Percentiles rank a stretch among this genome's conserved stretches.
These are phyloP conservation scores for Eutrema japonicum DNA, from an alignment of 345 rosid species.

Conservation along the genomic window DNA sequence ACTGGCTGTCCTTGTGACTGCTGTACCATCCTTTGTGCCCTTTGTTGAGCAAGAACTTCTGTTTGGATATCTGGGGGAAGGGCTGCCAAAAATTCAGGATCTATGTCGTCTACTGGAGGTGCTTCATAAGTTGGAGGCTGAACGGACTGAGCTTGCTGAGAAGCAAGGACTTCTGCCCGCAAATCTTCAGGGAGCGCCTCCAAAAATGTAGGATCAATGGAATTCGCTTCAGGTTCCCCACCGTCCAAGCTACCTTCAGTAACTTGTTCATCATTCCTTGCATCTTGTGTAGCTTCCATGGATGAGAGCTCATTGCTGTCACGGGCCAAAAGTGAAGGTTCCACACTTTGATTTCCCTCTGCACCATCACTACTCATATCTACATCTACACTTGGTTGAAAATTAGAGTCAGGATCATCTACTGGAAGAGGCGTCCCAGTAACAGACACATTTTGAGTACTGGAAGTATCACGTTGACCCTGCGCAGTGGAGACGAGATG, in stretches of 20 bases:
- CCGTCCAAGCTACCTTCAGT: slow-evolving; percentile 61
- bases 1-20: slow-evolving; percentile 97
- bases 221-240: slow-evolving; percentile 64
- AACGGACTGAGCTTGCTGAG: slow-evolving; percentile 93
- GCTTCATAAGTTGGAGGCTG: slow-evolving; percentile 86
- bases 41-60: slow-evolving; percentile 97
- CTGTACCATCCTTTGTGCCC: slow-evolving; percentile 87
- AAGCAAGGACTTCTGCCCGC: slow-evolving; percentile 94
- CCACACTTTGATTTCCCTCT: slow-evolving; percentile 60
- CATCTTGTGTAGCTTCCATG: slow-evolving; percentile 41
- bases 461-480: slow-evolving; percentile 48
- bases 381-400: slow-evolving; percentile 61
- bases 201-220: slow-evolving; percentile 95
- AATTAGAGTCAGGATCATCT: slow-evolving; percentile 42
- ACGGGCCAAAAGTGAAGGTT: slow-evolving; percentile 49
- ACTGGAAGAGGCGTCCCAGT: slow-evolving; percentile 46
- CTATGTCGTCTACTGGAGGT: slow-evolving; percentile 91
- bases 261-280: slow-evolving; percentile 34
- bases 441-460: slow-evolving; percentile 46
- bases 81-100: slow-evolving; percentile 98
- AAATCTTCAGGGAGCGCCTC: slow-evolving; percentile 96
- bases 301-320: slow-evolving; percentile 53
- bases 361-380: slow-evolving; percentile 73
- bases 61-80: slow-evolving; percentile 99
- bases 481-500: slow-evolving; percentile 54